Base-by-base conservation (phyloP, 2,329 filamentous ascomycete species). In the Periconia digitata region DNA sequence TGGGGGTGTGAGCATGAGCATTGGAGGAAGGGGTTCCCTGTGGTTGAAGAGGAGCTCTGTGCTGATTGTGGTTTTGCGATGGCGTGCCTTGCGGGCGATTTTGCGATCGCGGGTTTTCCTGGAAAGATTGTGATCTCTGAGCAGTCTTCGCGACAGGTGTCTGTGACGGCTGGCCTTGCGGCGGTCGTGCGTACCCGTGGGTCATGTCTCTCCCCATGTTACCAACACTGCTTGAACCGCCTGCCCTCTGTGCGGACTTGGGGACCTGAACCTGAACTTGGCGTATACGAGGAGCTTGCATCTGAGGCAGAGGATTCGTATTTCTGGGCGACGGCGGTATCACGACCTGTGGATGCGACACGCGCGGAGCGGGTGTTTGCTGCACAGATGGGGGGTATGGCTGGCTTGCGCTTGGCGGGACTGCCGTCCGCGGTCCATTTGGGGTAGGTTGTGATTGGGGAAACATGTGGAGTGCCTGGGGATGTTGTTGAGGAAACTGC, bases 81-180 rank as follows among this genome's bases (percentile, higher is more conserved):
- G 58, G 52, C 8, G 64, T 49, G 53, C 56, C 62, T 8, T 56
- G 34, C 44, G 61, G 60, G 12, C 67, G 66, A 36, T 70, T 68
- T 44, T 66, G 69, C 6, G 60, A 53, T 23, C 56, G 60, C 10
- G 55, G 63, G 37, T 63, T 60, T 47, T 70, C 60, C 27, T 69
- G 61, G 35, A 72, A 56, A 44, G 71, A 70, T 21, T 70, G 63
- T 40, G 74, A 67, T 35, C 70, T 67, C 29, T 66, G 63, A 29
- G 64, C 58, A 16, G 73, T 67, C 38, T 73, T 75, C 39, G 68
- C 64, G 32, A 55, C 58, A 20, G 70, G 58, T n/a, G 66, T 64
- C 43, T 59, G 58, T 24, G 53, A 15, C 29, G 44, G 18, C 47
- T 32, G 52, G n/a, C 43, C 38, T 17, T 8, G 38, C 21, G 59